Evolutionary conservation across 2,329 filamentous ascomycete species (phyloP).

Genomic region (Talaromyces marneffei): DNA sequence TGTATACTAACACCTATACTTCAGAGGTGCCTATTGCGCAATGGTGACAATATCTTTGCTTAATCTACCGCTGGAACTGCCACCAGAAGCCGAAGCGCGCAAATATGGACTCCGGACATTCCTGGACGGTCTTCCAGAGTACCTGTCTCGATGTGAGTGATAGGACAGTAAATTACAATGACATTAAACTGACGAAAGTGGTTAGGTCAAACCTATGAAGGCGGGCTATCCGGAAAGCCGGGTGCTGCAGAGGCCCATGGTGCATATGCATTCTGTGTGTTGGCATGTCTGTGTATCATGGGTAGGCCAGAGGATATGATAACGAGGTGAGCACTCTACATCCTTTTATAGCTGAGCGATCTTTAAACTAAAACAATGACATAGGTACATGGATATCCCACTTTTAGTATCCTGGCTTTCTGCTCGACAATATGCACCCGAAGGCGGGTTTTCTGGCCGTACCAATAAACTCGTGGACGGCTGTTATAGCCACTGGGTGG

Average conservation of each 20-base stretch:
- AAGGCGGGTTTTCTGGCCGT: conserved; percentile 86
- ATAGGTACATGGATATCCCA: conserved; percentile 70
- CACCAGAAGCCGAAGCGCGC: conserved; percentile 63
- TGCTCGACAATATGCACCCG: conserved; percentile 79
- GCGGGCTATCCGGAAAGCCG: conserved; percentile 80
- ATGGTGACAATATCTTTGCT: conserved; percentile 78
- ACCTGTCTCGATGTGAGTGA: conserved; percentile 66
- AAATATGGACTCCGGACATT: conserved; percentile 60
- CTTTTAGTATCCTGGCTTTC: conserved; percentile 81
- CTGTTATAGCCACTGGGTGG: conserved; percentile 97
- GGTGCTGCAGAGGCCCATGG: conserved; percentile 81
- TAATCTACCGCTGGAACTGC: conserved; percentile 73
- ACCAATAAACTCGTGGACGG: conserved; percentile 98
- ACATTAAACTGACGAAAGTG: conserved; percentile 15
- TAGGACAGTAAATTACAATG: background rate
- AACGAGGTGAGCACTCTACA: conserved; percentile 49
- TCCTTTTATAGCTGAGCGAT: background rate
- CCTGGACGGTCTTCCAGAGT: conserved; percentile 68
- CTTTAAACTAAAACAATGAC: conserved; percentile 15
- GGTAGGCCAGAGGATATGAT: conserved; percentile 71
- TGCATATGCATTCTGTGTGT: conserved; percentile 89
- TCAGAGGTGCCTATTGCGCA: conserved; percentile 84
- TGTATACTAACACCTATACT: background rate
- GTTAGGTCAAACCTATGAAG: conserved; percentile 84
- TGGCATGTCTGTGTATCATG: conserved; percentile 82